Conservation (phyloP, 371 early-diverging fungal genomes). For the Mucor racemosus region DNA sequence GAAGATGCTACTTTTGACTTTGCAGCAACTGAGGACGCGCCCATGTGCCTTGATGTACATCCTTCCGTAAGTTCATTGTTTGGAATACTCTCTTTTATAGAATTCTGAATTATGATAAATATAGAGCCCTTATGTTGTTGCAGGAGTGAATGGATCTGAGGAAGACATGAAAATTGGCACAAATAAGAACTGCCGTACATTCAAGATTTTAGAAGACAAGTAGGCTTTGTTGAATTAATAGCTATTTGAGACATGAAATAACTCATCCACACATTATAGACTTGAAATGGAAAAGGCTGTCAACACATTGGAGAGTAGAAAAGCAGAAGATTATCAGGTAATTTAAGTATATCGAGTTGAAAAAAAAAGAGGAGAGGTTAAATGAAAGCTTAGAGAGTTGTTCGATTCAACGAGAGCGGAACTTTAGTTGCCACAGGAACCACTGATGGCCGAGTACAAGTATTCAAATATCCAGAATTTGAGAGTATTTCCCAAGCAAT, state of each 20-base stretch:
- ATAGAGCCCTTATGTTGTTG: conserved; percentile 52
- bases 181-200: conserved; percentile 67
- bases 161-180: conserved; percentile 56
- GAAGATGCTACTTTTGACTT: conserved; percentile 56
- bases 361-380: not conserved
- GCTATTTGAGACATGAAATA: not conserved
- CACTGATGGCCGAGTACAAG: conserved; percentile 65
- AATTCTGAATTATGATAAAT: not conserved
- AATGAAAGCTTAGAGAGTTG: conserved; percentile 38
- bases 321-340: conserved; percentile 48
- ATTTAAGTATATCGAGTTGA: not conserved
- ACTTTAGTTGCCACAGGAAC: conserved; percentile 67
- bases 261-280: conserved; percentile 1
- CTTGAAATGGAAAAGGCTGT: conserved; percentile 31
- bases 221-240: conserved; percentile 10
- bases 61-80: conserved; percentile 49
- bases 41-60: conserved; percentile 71
- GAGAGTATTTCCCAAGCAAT: conserved; percentile 18
- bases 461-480: conserved; percentile 60
- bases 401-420: conserved; percentile 61
- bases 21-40: conserved; percentile 70
- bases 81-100: not conserved
- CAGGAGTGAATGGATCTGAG: conserved; percentile 64
- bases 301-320: conserved; percentile 48
- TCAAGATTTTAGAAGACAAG: conserved; percentile 48